Evolutionary conservation across 768 basidiomycete genomes (phyloP).

Genomic region (Artomyces pyxidatus): DNA sequence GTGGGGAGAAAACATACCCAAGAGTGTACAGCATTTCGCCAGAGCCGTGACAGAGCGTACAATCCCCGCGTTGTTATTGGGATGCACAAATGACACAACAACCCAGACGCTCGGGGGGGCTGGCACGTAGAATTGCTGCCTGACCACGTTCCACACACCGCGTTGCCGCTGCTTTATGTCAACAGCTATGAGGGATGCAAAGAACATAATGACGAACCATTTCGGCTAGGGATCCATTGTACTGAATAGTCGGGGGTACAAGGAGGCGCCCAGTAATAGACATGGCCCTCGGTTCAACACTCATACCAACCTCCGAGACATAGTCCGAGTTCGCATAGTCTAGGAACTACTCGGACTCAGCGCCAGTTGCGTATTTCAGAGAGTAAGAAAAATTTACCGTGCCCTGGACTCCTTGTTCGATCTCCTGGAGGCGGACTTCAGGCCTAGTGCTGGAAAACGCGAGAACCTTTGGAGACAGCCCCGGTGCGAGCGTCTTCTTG

Average conservation of each 20-base stretch:
- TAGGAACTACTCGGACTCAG: conserved; percentile 8
- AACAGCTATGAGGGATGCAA: too few relatives aligned
- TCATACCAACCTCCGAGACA: conserved; percentile 11
- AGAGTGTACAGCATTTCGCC: conserved; percentile 2
- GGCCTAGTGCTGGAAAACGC: conserved; percentile 9
- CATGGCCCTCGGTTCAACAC: conserved; percentile 6
- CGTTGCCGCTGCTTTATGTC: background rate
- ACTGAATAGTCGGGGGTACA: conserved; percentile 10
- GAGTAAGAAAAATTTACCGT: conserved; percentile 3
- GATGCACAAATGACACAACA: conserved; percentile 10
- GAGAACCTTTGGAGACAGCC: conserved; percentile 9
- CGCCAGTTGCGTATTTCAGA: background rate
- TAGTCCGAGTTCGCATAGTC: conserved; percentile 12
- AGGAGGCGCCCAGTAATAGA: conserved; percentile 8
- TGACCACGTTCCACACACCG: conserved; percentile 14
- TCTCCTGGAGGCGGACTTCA: conserved; percentile 5
- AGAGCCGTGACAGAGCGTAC: background rate
- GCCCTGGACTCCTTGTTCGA: conserved; percentile 8
- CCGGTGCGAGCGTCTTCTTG: conserved; percentile 11
- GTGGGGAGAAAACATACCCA: conserved; percentile 1
- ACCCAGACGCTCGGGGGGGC: conserved; percentile 5
- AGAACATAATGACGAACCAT: too few relatives aligned
- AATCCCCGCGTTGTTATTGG: background rate
- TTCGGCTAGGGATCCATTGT: background rate
- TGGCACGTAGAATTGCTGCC: conserved; percentile 7